Conservation (phyloP, 768 basidiomycete species). For the Amanita subjunquillea region DNA sequence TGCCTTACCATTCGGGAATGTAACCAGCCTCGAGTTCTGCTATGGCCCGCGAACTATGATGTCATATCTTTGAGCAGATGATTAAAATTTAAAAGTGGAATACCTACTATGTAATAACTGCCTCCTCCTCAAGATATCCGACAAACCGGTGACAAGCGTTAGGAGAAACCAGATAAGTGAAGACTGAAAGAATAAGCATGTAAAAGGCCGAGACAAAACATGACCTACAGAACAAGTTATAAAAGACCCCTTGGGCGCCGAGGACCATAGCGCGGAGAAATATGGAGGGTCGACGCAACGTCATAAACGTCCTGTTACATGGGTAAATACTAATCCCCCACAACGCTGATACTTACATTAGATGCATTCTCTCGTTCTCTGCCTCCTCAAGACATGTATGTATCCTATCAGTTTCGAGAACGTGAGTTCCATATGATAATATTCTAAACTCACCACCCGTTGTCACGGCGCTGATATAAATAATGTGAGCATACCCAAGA, state of each 20-base stretch:
- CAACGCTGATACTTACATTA: conserved; percentile 45
- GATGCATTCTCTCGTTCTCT: conserved; percentile 95
- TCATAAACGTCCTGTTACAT: conserved; percentile 81
- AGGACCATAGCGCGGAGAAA: conserved; percentile 79
- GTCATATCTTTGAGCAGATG: neutral
- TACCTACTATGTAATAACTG: conserved; percentile 81
- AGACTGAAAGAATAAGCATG: conserved; percentile 31
- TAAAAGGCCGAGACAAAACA: neutral
- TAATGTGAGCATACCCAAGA: neutral
- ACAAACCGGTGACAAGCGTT: conserved; percentile 84
- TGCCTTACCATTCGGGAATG: conserved; percentile 69
- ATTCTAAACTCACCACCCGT: conserved; percentile 32
- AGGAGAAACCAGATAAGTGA: conserved; percentile 71
- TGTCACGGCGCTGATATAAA: conserved; percentile 33
- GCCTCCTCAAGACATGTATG: conserved; percentile 90
- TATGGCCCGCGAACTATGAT: conserved; percentile 65
- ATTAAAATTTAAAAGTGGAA: neutral
- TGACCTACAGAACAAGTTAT: conserved; percentile 74
- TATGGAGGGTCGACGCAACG: conserved; percentile 67
- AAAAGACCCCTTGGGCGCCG: conserved; percentile 87
- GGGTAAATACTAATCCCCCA: neutral
- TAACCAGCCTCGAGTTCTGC: conserved; percentile 72
- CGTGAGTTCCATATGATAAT: neutral
- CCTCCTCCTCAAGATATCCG: conserved; percentile 89
- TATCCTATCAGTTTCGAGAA: conserved; percentile 58